phyloP scores from a whole-genome alignment of 2,329 filamentous ascomycete genomes.

The Xylaria sp. region DNA sequence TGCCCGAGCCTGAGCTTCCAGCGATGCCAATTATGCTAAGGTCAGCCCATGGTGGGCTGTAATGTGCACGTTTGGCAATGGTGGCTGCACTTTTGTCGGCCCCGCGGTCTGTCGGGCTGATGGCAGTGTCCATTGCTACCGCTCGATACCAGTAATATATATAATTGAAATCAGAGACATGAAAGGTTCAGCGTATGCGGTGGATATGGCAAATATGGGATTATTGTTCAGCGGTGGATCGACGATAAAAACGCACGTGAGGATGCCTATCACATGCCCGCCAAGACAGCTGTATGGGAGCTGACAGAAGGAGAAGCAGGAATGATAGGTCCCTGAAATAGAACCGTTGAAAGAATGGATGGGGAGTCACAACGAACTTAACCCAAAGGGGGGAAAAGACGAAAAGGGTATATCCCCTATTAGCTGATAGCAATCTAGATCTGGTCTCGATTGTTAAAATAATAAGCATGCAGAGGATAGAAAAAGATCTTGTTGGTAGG shows the following conservation, averaged over 20 bases:
- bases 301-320: constrained; percentile 17
- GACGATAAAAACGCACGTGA: constrained; percentile 11
- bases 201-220: constrained; percentile 12
- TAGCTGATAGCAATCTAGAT: background rate
- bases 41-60: constrained; percentile 95
- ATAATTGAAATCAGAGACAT: constrained; percentile 32
- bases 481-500: constrained; percentile 21
- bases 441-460: constrained; percentile 16
- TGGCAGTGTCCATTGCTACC: constrained; percentile 46
- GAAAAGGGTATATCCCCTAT: constrained; percentile 20
- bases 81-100: constrained; percentile 53
- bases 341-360: constrained; percentile 13
- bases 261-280: constrained; percentile 34
- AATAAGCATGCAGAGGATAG: constrained; percentile 10
- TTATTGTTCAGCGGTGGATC: constrained; percentile 4
- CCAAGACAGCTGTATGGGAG: constrained; percentile 34
- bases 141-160: constrained; percentile 24
- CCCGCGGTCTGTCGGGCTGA: constrained; percentile 44
- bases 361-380: background rate
- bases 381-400: constrained; percentile 1
- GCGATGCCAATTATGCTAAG: constrained; percentile 97
- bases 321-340: constrained; percentile 11
- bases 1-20: constrained; percentile 93
- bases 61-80: constrained; percentile 73
- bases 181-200: constrained; percentile 12